Evolutionary conservation across 1,284 basidiomycete species (phyloP), one percentile per base, ranked within the genome.

Genomic region (Tylopilus sp.): DNA sequence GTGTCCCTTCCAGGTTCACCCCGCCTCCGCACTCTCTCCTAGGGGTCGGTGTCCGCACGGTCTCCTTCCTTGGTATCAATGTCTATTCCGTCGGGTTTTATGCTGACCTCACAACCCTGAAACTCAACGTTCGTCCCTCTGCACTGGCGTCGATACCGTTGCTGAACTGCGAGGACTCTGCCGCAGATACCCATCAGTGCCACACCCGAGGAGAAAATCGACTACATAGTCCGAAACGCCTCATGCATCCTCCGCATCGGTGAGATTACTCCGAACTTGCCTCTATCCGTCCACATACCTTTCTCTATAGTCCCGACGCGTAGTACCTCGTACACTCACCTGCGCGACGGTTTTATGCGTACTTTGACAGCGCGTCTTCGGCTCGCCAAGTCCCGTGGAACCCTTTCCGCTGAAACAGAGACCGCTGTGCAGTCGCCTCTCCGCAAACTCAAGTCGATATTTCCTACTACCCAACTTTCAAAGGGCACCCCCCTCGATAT

Each of bases 71-170:
- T 39, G 75, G 80, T 6, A 77, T 94, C 52, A 80, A 85, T 56
- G 92, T 94, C 10, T 94, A 94, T 67, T 88, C 89, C 5, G 81
- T 90, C 37, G 91, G 77, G 1, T 88, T 94, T 64, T 94, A 94
- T 66, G 87, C 88, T 14, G 89, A 91, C 66, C 70, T 91, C 46
- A 62, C 73, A 21, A 78, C 80, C 56, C 77, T 82, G 2, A 77
- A 75, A 48, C 71, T 89, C 54, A 77, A 77, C 51, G 86, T 78
- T 44, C 28, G 65, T 75, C 18, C 43, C 42, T 42, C 36, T 41
- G 28, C 30, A 29, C 33, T 33, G 15, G n/a, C 18, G 12, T 17
- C 4, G 10, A 21, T 28, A 20, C 35, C 5, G 18, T 43, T 21
- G 17, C 50, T 50, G 12, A 53, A 44, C 20, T 35, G 0, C n/a